phyloP scores from a whole-genome alignment of 2,329 filamentous ascomycete species.

The Fusarium mexicanum region DNA sequence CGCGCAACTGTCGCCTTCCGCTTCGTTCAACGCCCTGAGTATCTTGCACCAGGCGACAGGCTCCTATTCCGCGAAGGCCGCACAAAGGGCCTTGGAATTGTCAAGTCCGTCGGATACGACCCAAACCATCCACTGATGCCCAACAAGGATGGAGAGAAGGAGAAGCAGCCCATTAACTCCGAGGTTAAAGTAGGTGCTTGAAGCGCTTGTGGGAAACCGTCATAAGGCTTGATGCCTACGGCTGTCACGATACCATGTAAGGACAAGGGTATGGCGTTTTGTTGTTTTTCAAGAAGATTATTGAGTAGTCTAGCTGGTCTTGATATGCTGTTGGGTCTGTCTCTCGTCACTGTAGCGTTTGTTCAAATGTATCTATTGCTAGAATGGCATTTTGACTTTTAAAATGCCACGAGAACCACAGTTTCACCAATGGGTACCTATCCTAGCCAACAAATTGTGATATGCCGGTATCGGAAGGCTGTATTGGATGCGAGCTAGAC shows the following conservation, averaged over 20 bases:
- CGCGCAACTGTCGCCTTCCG: conserved; percentile 93
- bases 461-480: too few species aligned
- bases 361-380: neutral
- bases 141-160: conserved; percentile 25
- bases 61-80: conserved; percentile 93
- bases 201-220: neutral
- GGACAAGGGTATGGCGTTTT: conserved; percentile 22
- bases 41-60: conserved; percentile 86
- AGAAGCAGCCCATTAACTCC: conserved; percentile 30
- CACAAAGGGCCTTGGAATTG: conserved; percentile 94
- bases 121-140: conserved; percentile 58
- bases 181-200: conserved; percentile 41
- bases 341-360: conserved; percentile 23
- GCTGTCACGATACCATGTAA: conserved; percentile 26
- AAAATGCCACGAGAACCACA: neutral
- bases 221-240: neutral
- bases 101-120: conserved; percentile 92
- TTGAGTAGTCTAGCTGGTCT: neutral
- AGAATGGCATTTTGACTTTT: neutral
- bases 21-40: conserved; percentile 95
- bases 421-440: neutral
- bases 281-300: neutral
- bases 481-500: neutral
- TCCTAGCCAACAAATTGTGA: neutral
- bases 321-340: neutral